Evolutionary conservation across 352 stramenopile species (phyloP).

Genomic region (Phytophthora vignae): DNA sequence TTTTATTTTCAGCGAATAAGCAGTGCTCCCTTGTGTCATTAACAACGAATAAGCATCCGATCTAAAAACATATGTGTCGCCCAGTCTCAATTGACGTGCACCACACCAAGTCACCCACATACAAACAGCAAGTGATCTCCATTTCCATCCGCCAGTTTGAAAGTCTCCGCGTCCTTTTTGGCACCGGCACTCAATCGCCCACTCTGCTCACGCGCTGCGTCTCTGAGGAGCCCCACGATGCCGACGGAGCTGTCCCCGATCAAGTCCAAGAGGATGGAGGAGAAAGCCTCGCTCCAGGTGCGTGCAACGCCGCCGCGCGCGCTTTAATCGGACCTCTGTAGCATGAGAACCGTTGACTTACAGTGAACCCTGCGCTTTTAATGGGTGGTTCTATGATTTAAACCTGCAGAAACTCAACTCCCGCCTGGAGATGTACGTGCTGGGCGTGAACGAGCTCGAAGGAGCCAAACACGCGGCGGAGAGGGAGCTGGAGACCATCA

Average conservation of each 20-base stretch:
- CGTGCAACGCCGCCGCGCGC: conserved; percentile 5
- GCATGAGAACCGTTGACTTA: conserved; percentile 4
- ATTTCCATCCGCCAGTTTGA: conserved; percentile 25
- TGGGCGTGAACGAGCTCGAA: conserved; percentile 86
- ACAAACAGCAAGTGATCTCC: conserved; percentile 10
- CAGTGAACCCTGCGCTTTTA: conserved; percentile 1
- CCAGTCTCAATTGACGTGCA: conserved; percentile 16
- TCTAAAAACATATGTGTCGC: background rate
- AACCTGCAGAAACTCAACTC: conserved; percentile 72
- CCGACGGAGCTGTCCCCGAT: conserved; percentile 77
- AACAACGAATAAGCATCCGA: background rate
- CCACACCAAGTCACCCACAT: conserved; percentile 2
- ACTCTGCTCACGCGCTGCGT: background rate
- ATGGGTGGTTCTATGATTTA: conserved; percentile 11
- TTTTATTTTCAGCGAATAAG: background rate
- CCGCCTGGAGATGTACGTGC: conserved; percentile 84
- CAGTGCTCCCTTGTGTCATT: background rate
- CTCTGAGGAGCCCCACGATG: conserved; percentile 30
- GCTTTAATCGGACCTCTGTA: conserved; percentile 2
- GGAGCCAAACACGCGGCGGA: conserved; percentile 78
- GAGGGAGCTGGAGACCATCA: conserved; percentile 83
- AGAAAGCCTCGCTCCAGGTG: conserved; percentile 84
- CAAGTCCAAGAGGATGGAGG: conserved; percentile 87
- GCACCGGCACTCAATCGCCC: conserved; percentile 1
- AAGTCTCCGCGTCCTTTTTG: conserved; percentile 24